Evolutionary conservation across 768 basidiomycete genomes (phyloP).

Genomic region (Lactifluus piperatus): DNA sequence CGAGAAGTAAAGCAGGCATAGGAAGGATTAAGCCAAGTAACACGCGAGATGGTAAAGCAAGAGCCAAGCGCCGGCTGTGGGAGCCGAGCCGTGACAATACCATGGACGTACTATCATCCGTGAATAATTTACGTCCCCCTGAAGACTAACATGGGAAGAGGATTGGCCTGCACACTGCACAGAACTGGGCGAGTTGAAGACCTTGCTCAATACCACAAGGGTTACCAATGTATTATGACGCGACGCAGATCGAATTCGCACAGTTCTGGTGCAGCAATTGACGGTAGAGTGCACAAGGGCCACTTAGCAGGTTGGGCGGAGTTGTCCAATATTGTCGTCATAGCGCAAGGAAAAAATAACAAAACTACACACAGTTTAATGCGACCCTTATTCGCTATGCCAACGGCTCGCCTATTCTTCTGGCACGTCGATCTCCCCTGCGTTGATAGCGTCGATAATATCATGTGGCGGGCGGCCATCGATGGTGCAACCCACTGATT

Average conservation of each 20-base stretch:
- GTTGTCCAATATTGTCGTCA: conserved; percentile 9
- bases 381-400: neutral
- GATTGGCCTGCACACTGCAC: too few species aligned
- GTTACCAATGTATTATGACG: neutral
- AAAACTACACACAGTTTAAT: conserved; percentile 10
- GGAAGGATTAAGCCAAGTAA: too few species aligned
- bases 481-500: conserved; percentile 94
- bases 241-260: neutral
- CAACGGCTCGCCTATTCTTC: conserved; percentile 50
- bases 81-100: too few species aligned
- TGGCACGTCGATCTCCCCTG: conserved; percentile 78
- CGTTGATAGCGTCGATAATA: conserved; percentile 79
- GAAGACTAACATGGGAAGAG: too few species aligned
- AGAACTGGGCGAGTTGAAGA: neutral
- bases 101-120: too few species aligned
- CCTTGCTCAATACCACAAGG: neutral
- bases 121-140: too few species aligned
- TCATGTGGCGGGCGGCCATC: conserved; percentile 92
- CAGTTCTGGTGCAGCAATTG: too few species aligned
- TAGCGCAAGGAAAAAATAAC: conserved; percentile 5
- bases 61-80: too few species aligned
- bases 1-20: too few species aligned
- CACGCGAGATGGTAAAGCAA: too few species aligned
- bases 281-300: neutral
- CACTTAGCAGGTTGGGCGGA: neutral